These are phyloP conservation scores for Penicillium sp. DNA, from an alignment of 2,329 filamentous ascomycete genomes.

Conservation along the genomic window DNA sequence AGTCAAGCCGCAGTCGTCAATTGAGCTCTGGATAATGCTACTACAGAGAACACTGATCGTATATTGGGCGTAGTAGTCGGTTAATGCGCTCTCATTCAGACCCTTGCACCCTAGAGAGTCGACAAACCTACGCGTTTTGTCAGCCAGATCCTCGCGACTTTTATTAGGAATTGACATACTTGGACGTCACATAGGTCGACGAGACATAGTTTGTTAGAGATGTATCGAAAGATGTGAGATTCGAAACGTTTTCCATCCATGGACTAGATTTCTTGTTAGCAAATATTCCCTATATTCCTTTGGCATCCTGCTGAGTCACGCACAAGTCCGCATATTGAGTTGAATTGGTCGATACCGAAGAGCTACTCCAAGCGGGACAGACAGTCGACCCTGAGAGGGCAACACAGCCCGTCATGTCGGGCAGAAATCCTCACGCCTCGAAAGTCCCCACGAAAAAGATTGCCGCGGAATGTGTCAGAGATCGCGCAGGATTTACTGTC, in stretches of 20 bases:
- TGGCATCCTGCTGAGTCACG: constrained; percentile 30
- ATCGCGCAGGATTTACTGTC: constrained; percentile 5
- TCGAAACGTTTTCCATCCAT: constrained; percentile 80
- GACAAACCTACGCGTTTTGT: constrained; percentile 65
- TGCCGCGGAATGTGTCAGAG: constrained; percentile 23
- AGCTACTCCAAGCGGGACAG: constrained; percentile 71
- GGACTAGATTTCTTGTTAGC: constrained; percentile 57
- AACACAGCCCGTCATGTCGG: constrained; percentile 53
- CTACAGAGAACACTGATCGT: constrained; percentile 92
- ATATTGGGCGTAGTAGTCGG: constrained; percentile 85
- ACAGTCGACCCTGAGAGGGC: constrained; percentile 68
- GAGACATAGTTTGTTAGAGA: constrained; percentile 68
- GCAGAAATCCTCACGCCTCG: constrained; percentile 24
- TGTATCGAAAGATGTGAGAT: constrained; percentile 75
- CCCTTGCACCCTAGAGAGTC: constrained; percentile 75
- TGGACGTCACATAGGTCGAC: constrained; percentile 70
- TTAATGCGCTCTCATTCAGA: constrained; percentile 75
- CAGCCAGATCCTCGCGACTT: background rate
- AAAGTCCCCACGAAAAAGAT: constrained; percentile 10
- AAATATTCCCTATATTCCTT: constrained; percentile 11
- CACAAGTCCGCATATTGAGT: constrained; percentile 65
- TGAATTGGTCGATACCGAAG: constrained; percentile 68
- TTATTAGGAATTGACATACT: constrained; percentile 57
- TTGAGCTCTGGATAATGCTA: constrained; percentile 87
- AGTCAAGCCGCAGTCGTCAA: constrained; percentile 65